Evolutionary conservation across 768 basidiomycete species (phyloP).

Genomic region (Tulasnella sp.): DNA sequence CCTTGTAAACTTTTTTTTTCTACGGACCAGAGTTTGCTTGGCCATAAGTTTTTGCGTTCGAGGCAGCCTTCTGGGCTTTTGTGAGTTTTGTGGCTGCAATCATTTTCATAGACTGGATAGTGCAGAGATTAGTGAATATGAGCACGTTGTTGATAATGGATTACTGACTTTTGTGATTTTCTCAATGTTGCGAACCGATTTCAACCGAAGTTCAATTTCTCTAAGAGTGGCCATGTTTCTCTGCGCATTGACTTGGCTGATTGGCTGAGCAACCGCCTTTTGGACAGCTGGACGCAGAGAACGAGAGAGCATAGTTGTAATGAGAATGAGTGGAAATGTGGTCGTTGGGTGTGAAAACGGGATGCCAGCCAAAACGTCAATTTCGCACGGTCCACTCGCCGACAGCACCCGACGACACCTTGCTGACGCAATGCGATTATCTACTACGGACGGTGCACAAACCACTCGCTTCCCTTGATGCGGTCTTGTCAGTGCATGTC

Average conservation of each 20-base stretch:
- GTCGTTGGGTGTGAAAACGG: too few relatives aligned
- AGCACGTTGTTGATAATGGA: constrained; percentile 17
- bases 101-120: constrained; percentile 87
- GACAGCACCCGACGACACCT: background rate
- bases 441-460: too few relatives aligned
- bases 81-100: constrained; percentile 95
- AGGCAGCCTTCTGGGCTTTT: constrained; percentile 91
- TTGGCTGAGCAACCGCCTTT: constrained; percentile 45
- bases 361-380: background rate
- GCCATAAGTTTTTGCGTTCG: constrained; percentile 83
- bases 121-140: background rate
- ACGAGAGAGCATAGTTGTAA: constrained; percentile 36
- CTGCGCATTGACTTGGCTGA: constrained; percentile 23
- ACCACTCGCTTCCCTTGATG: too few relatives aligned
- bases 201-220: constrained; percentile 90
- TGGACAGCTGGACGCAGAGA: constrained; percentile 32
- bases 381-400: background rate
- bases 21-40: constrained; percentile 73
- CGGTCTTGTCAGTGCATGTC: background rate
- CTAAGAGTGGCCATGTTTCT: constrained; percentile 82
- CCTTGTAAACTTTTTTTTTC: too few relatives aligned
- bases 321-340: background rate
- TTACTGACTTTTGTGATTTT: constrained; percentile 92
- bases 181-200: constrained; percentile 96
- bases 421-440: too few relatives aligned